These are phyloP conservation scores for Stagonosporopsis rhizophila DNA, from an alignment of 2,329 filamentous ascomycete species.

Conservation along the genomic window DNA sequence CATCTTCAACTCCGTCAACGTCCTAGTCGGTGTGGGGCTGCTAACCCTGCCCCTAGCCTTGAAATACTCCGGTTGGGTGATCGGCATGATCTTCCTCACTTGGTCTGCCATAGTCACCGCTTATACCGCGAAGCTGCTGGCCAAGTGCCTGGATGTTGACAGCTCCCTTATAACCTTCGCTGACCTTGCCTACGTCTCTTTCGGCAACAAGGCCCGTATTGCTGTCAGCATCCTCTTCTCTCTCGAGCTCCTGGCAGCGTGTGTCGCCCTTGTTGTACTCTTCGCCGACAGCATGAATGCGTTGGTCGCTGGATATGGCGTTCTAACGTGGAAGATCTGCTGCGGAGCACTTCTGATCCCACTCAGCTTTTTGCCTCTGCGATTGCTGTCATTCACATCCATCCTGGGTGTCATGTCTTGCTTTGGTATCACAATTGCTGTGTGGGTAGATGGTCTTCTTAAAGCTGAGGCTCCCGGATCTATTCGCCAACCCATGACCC, in stretches of 20 bases:
- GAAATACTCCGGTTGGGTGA: slow-evolving; percentile 86
- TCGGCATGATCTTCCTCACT: slow-evolving; percentile 76
- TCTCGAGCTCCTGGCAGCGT: slow-evolving; percentile 84
- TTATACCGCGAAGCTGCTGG: slow-evolving; percentile 85
- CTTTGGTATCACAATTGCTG: slow-evolving; percentile 83
- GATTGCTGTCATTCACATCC: slow-evolving; percentile 86
- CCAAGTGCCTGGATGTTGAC: slow-evolving; percentile 88
- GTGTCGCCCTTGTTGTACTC: slow-evolving; percentile 88
- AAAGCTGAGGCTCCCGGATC: slow-evolving; percentile 83
- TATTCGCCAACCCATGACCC: slow-evolving; percentile 77
- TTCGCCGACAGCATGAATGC: slow-evolving; percentile 91
- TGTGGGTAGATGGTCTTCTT: slow-evolving; percentile 84
- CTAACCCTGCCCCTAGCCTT: slow-evolving; percentile 88
- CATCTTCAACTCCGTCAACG: slow-evolving; percentile 94
- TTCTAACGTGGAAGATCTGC: slow-evolving; percentile 82
- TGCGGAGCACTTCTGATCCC: slow-evolving; percentile 81
- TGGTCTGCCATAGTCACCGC: slow-evolving; percentile 78
- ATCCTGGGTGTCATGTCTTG: slow-evolving; percentile 91
- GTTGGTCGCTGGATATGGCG: slow-evolving; percentile 73
- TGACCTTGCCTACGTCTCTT: slow-evolving; percentile 89
- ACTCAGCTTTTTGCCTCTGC: slow-evolving; percentile 82
- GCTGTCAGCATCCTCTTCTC: slow-evolving; percentile 86
- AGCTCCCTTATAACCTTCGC: slow-evolving; percentile 89
- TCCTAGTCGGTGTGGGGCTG: slow-evolving; percentile 87
- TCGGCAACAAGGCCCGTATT: slow-evolving; percentile 80